Percentiles rank a stretch among this genome's conserved stretches.
Conservation (phyloP, 495 filamentous ascomycete genomes). For the Cryomyces minteri region DNA sequence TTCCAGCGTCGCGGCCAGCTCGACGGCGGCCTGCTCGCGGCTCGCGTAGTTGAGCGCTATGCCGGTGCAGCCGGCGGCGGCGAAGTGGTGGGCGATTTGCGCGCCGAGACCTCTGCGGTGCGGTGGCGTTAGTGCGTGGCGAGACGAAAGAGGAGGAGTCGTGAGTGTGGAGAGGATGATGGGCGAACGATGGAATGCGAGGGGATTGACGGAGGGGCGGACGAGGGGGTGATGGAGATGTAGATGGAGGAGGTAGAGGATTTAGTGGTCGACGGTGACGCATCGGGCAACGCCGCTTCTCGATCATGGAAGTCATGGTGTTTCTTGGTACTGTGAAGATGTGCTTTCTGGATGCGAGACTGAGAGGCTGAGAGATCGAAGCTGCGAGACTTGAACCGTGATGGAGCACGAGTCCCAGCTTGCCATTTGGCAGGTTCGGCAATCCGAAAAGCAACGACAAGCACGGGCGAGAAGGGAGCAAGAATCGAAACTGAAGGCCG, state of each 20-base stretch:
- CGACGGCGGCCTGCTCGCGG: constrained; percentile 32
- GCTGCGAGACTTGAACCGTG: too few relatives aligned
- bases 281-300: neutral
- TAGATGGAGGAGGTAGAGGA: neutral
- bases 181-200: neutral
- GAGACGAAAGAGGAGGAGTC: neutral
- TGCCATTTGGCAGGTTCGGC: too few relatives aligned
- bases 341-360: too few relatives aligned
- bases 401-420: too few relatives aligned
- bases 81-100: constrained; percentile 42
- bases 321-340: too few relatives aligned
- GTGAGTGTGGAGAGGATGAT: neutral
- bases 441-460: too few relatives aligned
- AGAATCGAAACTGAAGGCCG: too few relatives aligned
- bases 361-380: too few relatives aligned
- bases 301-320: too few relatives aligned
- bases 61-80: constrained; percentile 38
- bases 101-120: constrained; percentile 43
- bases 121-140: neutral
- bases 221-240: neutral
- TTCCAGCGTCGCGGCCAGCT: constrained; percentile 31
- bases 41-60: constrained; percentile 53
- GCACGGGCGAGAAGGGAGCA: too few relatives aligned
- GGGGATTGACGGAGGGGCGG: neutral
- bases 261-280: neutral